Base-by-base conservation (phyloP, 106 monocot species). In the Dioscorea alata region DNA sequence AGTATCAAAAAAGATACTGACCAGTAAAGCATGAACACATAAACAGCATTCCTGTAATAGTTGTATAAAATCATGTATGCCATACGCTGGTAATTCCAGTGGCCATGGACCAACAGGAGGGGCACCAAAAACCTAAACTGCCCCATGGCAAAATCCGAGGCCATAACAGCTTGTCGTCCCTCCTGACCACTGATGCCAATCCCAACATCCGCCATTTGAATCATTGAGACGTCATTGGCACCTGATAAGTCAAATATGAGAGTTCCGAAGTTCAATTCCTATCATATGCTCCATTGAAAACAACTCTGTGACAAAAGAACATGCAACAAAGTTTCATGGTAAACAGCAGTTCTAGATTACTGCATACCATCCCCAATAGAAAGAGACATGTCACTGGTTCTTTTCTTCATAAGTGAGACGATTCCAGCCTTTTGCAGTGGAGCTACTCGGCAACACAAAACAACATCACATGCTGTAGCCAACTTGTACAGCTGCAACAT, bases 391-490 rank as follows among this genome's bases (percentile, higher is more conserved):
- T 89, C 89, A 72, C 74, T 76, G 42, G 97, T 99, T 71, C 89
- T 69, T 13, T 85, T 87, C 73, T 99, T 99, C 49, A 99, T 88
- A 31, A 99, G 90, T 49, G 89, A 78, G 60, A 99, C 97, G 57
- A 99, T 83, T 19, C 97, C 97, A 57, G 96, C 96, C 65, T 97
- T 97, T 66, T 97, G 96, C 49, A 97, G 75, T 59, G 96, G 96
- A 50, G 97, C 97, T 23, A 99, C 97, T 65, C 99, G 86, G 53
- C 99, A 99, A 68, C 99, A 99, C 33, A 99, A 59, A 5, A 99
- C 99, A 51, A 89, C 92, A 79, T 93, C 72, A 52, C 92, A 99
- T 32, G 59, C 63, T 32, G 82, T 84, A 8, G 92, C 99, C 24
- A 90, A 76, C 80, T 83, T 75, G 67, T 85, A 99, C 23, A 99